Conservation (phyloP, 2,329 filamentous ascomycete species). For the Talaromyces sp. region DNA sequence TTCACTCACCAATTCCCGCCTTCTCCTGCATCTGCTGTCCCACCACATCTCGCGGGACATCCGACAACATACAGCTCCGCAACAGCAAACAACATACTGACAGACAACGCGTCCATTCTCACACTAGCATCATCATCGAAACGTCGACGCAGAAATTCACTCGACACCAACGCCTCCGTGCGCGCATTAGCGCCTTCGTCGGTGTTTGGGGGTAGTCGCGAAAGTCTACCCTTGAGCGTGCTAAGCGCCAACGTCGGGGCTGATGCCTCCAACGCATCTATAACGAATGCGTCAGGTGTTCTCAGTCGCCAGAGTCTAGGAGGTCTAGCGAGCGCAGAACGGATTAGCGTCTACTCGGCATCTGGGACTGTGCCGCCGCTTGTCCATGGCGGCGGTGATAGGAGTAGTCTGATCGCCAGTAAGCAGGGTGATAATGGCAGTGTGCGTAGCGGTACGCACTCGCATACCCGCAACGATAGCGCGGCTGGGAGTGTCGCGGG, state of each 20-base stretch:
- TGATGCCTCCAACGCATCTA: constrained; percentile 44
- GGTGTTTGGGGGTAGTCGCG: constrained; percentile 63
- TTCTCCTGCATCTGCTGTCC: constrained; percentile 60
- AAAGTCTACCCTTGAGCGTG: constrained; percentile 63
- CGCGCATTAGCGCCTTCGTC: constrained; percentile 63
- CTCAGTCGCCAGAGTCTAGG: constrained; percentile 52
- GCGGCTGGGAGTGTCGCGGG: constrained; percentile 67
- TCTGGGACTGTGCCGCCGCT: constrained; percentile 61
- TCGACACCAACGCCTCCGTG: constrained; percentile 66
- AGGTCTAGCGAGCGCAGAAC: constrained; percentile 57
- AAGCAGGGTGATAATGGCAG: constrained; percentile 70
- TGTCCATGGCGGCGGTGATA: constrained; percentile 64
- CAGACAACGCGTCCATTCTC: constrained; percentile 65
- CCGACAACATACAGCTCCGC: constrained; percentile 60
- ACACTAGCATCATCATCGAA: constrained; percentile 66
- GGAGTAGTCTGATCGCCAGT: constrained; percentile 76
- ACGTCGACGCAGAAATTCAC: constrained; percentile 60
- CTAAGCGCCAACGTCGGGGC: constrained; percentile 54
- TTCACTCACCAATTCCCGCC: constrained; percentile 62
- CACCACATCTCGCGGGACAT: constrained; percentile 56
- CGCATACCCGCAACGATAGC: constrained; percentile 79
- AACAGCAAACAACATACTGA: constrained; percentile 63
- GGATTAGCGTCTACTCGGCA: constrained; percentile 71
- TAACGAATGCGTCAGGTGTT: constrained; percentile 41
- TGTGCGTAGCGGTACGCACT: constrained; percentile 71